A percentile compares a stretch with the other conserved stretches of the same genome.
Evolutionary conservation across 495 filamentous ascomycete genomes (phyloP).

Genomic region (Penicillium cataractarum): DNA sequence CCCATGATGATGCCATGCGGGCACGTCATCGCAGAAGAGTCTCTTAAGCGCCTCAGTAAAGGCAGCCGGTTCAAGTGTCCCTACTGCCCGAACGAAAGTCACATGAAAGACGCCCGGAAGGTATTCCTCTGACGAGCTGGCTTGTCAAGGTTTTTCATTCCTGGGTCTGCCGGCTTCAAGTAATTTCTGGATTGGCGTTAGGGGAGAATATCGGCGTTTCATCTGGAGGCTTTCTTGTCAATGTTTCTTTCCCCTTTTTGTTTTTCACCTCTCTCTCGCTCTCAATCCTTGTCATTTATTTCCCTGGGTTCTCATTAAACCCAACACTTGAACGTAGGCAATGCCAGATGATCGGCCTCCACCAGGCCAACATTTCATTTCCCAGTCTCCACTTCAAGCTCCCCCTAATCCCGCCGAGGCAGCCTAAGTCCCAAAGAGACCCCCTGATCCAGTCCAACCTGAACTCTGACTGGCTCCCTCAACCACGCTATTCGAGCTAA

Average conservation of each 20-base stretch:
- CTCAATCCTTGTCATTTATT: neutral
- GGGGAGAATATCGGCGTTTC: slow-evolving; percentile 7
- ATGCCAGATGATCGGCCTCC: neutral
- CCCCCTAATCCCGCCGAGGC: neutral
- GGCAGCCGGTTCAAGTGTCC: slow-evolving; percentile 88
- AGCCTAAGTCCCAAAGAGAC: slow-evolving; percentile 20
- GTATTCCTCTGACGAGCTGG: slow-evolving; percentile 57
- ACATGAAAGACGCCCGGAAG: slow-evolving; percentile 72
- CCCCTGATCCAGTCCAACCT: slow-evolving; percentile 14
- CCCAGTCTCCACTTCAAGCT: slow-evolving; percentile 13
- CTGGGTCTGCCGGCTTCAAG: neutral
- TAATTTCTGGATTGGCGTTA: slow-evolving; percentile 7
- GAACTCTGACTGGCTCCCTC: slow-evolving; percentile 1
- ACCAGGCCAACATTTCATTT: slow-evolving; percentile 10
- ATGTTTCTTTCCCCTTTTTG: neutral
- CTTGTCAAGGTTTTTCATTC: neutral
- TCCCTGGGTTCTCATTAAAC: neutral
- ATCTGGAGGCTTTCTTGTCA: neutral
- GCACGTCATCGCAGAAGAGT: slow-evolving; percentile 89
- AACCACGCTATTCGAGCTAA: slow-evolving; percentile 4
- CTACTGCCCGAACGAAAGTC: slow-evolving; percentile 89
- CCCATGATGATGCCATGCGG: slow-evolving; percentile 98
- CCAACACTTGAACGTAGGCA: neutral
- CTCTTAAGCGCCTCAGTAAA: slow-evolving; percentile 74
- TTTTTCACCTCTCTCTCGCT: no score